Evolutionary conservation across 441 rosid genomes (phyloP).

Genomic region (Arabidopsis lyrata): DNA sequence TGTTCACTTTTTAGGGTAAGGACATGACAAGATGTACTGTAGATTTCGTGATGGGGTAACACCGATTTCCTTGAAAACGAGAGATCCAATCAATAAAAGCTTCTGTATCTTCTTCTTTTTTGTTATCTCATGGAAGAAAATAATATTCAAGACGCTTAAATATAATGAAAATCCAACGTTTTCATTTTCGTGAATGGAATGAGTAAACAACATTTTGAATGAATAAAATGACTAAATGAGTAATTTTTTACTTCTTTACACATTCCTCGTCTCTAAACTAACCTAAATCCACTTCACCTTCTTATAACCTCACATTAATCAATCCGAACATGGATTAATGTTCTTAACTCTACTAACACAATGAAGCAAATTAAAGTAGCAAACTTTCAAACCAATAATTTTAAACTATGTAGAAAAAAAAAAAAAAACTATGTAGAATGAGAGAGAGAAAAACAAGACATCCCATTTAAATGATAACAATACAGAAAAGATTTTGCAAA

Average conservation of each 20-base stretch:
- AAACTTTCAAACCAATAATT: too few relatives aligned
- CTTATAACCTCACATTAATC: too few relatives aligned
- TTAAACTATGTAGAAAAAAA: too few relatives aligned
- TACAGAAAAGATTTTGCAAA: background rate
- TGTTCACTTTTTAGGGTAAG: slow-evolving; percentile 42
- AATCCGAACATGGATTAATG: too few relatives aligned
- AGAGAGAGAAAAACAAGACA: too few relatives aligned
- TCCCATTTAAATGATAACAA: too few relatives aligned
- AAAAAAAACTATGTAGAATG: too few relatives aligned
- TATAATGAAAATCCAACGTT: background rate
- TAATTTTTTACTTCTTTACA: background rate
- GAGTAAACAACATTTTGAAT: background rate
- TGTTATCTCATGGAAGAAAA: background rate
- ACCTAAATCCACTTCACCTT: background rate
- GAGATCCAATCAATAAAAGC: slow-evolving; percentile 42
- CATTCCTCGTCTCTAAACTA: too few relatives aligned
- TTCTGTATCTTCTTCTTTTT: background rate
- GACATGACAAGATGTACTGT: slow-evolving; percentile 41
- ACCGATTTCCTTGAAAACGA: slow-evolving; percentile 52
- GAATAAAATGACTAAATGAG: background rate
- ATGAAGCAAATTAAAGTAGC: too few relatives aligned
- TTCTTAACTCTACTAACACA: too few relatives aligned
- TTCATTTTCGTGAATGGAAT: background rate
- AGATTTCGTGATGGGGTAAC: slow-evolving; percentile 45
- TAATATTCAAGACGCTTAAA: background rate